A percentile compares a stretch with the other conserved stretches of the same genome.
Conservation (phyloP, 257 asterid genomes). For the Linaria vulgaris region DNA sequence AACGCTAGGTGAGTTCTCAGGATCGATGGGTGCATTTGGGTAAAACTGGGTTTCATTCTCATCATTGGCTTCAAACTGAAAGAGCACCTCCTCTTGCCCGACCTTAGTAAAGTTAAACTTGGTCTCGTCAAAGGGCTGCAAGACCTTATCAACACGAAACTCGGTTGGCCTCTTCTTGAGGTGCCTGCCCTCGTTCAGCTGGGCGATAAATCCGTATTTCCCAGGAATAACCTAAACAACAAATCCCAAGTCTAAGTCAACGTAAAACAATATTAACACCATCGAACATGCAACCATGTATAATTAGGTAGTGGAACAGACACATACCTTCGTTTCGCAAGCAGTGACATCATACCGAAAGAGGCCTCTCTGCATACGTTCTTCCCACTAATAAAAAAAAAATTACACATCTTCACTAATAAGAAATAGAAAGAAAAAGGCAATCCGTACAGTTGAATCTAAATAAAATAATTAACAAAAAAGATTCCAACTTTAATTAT, state of each 20-base stretch:
- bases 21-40: slow-evolving; percentile 63
- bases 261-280: neutral
- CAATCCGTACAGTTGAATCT: neutral
- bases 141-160: slow-evolving; percentile 87
- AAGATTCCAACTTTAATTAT: neutral
- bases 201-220: slow-evolving; percentile 81
- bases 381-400: slow-evolving; percentile 79
- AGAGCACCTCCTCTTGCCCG: slow-evolving; percentile 93
- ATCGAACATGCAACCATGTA: neutral
- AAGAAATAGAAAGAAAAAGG: neutral
- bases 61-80: slow-evolving; percentile 72
- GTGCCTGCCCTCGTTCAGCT: slow-evolving; percentile 96
- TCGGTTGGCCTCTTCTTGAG: slow-evolving; percentile 98
- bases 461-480: neutral
- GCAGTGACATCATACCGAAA: slow-evolving; percentile 98
- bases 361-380: slow-evolving; percentile 88
- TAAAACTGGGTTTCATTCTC: slow-evolving; percentile 55
- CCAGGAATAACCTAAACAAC: slow-evolving; percentile 79
- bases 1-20: slow-evolving; percentile 62
- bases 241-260: neutral
- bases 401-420: neutral
- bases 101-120: slow-evolving; percentile 95
- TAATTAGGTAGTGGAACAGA: neutral
- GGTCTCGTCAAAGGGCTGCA: slow-evolving; percentile 88
- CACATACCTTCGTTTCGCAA: slow-evolving; percentile 83